Evolutionary conservation across 768 basidiomycete genomes (phyloP).

Genomic region (Asterophora parasitica): DNA sequence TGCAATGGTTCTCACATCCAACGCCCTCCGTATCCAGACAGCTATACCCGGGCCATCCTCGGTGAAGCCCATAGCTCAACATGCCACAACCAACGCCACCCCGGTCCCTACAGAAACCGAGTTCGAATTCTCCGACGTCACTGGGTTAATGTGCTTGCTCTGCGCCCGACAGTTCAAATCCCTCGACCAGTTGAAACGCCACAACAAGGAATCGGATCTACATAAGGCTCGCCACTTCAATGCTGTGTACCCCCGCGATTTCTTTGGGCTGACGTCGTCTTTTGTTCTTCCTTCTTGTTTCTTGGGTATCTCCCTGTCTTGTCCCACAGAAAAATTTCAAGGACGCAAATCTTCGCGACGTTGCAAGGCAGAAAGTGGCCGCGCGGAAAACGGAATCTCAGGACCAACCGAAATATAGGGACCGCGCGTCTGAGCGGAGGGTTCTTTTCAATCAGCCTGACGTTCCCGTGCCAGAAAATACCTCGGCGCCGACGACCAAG

Average conservation of each 20-base stretch:
- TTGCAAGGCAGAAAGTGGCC: conserved; percentile 65
- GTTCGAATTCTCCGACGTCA: conserved; percentile 79
- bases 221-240: conserved; percentile 76
- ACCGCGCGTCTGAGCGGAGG: conserved; percentile 90
- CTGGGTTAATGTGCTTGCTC: conserved; percentile 75
- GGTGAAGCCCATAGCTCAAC: conserved; percentile 16
- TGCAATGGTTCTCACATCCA: conserved; percentile 24
- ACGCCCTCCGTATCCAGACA: conserved; percentile 23
- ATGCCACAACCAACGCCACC: conserved; percentile 1
- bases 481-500: conserved; percentile 20
- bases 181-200: conserved; percentile 78
- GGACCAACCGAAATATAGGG: conserved; percentile 83
- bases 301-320: conserved; percentile 4
- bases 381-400: conserved; percentile 31
- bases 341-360: conserved; percentile 65
- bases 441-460: conserved; percentile 91
- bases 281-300: conserved; percentile 19
- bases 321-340: conserved; percentile 78
- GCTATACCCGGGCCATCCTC: conserved; percentile 16
- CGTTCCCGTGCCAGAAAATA: conserved; percentile 57
- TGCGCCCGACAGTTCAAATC: conserved; percentile 93
- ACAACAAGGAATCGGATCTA: conserved; percentile 90
- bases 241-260: conserved; percentile 26
- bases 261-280: conserved; percentile 26
- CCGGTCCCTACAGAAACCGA: conserved; percentile 49